Percentiles rank a stretch among this genome's conserved stretches.
These are phyloP conservation scores for Coemansia sp. DNA, from an alignment of 192 early-diverging fungal species.

Conservation along the genomic window DNA sequence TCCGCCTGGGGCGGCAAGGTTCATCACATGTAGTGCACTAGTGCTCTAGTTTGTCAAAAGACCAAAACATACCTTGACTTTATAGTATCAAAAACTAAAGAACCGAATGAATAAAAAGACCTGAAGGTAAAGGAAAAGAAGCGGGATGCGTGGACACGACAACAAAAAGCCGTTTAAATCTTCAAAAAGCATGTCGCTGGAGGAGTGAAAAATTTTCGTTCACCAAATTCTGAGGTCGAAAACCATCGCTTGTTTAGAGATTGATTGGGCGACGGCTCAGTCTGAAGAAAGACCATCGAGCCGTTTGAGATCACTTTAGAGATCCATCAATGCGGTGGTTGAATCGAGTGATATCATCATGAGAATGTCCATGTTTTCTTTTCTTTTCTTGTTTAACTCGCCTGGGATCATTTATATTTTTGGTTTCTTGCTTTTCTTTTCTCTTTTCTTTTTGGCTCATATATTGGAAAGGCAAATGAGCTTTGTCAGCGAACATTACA, in stretches of 20 bases:
- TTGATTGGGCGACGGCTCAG: constrained; percentile 1
- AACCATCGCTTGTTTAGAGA: not conserved
- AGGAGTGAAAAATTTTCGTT: not conserved
- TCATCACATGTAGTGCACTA: constrained; percentile 37
- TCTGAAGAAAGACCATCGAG: not conserved
- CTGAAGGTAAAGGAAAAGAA: not conserved
- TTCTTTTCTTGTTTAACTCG: not conserved
- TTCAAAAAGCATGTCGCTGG: not conserved
- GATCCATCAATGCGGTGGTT: no score
- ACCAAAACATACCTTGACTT: constrained; percentile 23
- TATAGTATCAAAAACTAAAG: not conserved
- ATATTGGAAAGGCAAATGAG: constrained; percentile 26
- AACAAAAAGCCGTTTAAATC: not conserved
- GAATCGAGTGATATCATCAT: not conserved
- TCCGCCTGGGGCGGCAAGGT: constrained; percentile 57
- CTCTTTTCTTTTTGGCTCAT: not conserved
- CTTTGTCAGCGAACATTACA: constrained; percentile 53
- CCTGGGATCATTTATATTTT: not conserved
- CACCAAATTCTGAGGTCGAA: constrained; percentile 7
- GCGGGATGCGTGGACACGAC: not conserved
- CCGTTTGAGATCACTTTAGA: not conserved
- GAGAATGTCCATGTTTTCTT: not conserved
- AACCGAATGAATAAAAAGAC: not conserved
- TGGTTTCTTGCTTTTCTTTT: not conserved
- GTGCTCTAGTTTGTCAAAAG: not conserved